Evolutionary conservation across 176 grass and related monocot species (phyloP).

Genomic region (Musa schizocarpa): DNA sequence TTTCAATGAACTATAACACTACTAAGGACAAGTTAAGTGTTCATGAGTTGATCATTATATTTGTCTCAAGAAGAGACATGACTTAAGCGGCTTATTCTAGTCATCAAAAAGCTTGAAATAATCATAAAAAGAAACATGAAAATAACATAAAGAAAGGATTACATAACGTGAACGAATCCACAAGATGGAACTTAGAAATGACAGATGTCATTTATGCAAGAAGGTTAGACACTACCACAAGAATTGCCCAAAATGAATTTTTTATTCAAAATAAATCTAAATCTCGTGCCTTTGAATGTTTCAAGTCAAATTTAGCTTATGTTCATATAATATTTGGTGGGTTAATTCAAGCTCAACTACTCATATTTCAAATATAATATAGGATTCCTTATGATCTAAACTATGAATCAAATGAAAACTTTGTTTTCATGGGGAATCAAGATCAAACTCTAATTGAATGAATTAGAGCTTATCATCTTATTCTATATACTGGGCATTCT

Average conservation of each 20-base stretch:
- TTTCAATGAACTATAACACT: too few species aligned
- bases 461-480: background rate
- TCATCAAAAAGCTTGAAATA: too few species aligned
- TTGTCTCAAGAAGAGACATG: too few species aligned
- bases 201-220: too few species aligned
- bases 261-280: background rate
- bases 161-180: too few species aligned
- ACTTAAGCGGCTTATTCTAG: too few species aligned
- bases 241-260: background rate
- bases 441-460: background rate
- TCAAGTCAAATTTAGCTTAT: background rate
- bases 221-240: background rate
- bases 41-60: too few species aligned
- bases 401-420: background rate
- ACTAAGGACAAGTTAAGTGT: too few species aligned
- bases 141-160: too few species aligned
- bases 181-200: too few species aligned
- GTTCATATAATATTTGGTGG: background rate
- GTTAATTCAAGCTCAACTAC: background rate
- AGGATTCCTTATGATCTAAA: background rate
- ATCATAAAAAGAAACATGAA: too few species aligned
- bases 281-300: background rate
- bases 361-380: background rate
- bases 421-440: background rate
- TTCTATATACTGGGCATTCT: background rate